Evolutionary conservation across 192 early-diverging fungal species (phyloP).

Genomic region (Diversispora eburnea): DNA sequence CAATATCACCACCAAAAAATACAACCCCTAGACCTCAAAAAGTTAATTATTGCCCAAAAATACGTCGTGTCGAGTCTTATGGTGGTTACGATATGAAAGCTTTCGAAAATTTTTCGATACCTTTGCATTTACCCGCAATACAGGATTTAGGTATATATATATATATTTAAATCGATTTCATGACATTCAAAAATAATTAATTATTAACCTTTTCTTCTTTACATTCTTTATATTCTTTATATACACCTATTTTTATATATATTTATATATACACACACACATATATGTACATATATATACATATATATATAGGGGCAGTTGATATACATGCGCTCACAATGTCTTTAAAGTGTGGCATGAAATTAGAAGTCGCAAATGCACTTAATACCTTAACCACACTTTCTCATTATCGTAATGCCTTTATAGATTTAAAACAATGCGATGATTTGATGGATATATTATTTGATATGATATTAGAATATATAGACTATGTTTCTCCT

Average conservation of each 20-base stretch:
- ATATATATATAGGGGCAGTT: conserved; percentile 48
- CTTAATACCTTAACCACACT: conserved; percentile 66
- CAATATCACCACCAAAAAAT: background rate
- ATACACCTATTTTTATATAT: conserved; percentile 20
- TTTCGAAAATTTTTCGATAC: conserved; percentile 51
- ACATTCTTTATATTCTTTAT: background rate
- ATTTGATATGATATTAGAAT: conserved; percentile 54
- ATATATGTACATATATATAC: background rate
- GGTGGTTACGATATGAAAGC: conserved; percentile 73
- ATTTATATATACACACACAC: background rate
- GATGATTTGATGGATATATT: conserved; percentile 67
- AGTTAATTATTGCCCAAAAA: conserved; percentile 53
- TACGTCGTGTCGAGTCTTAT: conserved; percentile 67
- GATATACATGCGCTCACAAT: conserved; percentile 76
- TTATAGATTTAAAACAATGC: conserved; percentile 53
- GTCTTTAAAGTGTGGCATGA: conserved; percentile 74
- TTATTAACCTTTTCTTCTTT: conserved; percentile 19
- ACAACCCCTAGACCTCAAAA: conserved; percentile 7
- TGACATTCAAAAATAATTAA: background rate
- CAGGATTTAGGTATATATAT: conserved; percentile 46
- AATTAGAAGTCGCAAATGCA: conserved; percentile 68
- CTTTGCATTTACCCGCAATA: conserved; percentile 46
- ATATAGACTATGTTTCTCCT: background rate
- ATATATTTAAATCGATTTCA: background rate
- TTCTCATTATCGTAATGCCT: conserved; percentile 49